Percentiles rank a stretch among this genome's conserved stretches.
Evolutionary conservation across 1,284 basidiomycete species (phyloP).

Genomic region (Xerocomus minutiporus): DNA sequence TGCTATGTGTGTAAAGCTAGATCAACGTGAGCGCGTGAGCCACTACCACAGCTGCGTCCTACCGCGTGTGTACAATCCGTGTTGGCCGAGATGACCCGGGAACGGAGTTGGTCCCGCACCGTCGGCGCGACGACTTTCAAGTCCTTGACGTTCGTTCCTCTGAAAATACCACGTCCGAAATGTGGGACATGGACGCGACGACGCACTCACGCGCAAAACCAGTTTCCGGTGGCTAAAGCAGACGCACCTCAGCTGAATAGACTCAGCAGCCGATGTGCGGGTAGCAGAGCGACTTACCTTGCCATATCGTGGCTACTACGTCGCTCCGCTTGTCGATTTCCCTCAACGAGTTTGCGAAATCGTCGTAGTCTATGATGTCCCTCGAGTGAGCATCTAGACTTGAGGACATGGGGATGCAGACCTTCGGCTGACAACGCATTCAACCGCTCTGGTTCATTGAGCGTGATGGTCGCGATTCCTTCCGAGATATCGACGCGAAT

Average conservation of each 20-base stretch:
- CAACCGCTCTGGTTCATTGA: constrained; percentile 54
- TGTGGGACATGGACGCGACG: background rate
- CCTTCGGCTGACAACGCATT: constrained; percentile 61
- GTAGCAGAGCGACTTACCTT: constrained; percentile 43
- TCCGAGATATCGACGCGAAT: constrained; percentile 48
- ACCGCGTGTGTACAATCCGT: constrained; percentile 63
- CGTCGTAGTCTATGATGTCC: constrained; percentile 51
- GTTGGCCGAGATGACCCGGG: constrained; percentile 45
- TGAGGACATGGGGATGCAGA: constrained; percentile 21
- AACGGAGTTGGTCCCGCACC: constrained; percentile 43
- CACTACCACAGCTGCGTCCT: constrained; percentile 16
- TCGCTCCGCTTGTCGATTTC: constrained; percentile 57
- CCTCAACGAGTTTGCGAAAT: constrained; percentile 52
- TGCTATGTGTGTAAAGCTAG: constrained; percentile 61
- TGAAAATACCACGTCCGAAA: constrained; percentile 16
- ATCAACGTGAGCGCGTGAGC: background rate
- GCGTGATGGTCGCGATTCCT: constrained; percentile 64
- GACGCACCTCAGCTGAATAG: background rate
- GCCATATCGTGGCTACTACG: constrained; percentile 62
- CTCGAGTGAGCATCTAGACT: background rate
- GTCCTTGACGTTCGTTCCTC: constrained; percentile 53
- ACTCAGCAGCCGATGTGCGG: background rate
- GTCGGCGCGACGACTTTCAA: constrained; percentile 18
- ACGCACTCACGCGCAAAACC: constrained; percentile 64
- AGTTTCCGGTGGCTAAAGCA: constrained; percentile 53